Conservation (phyloP, 2,329 filamentous ascomycete species). For the Aspergillus luchuensis region DNA sequence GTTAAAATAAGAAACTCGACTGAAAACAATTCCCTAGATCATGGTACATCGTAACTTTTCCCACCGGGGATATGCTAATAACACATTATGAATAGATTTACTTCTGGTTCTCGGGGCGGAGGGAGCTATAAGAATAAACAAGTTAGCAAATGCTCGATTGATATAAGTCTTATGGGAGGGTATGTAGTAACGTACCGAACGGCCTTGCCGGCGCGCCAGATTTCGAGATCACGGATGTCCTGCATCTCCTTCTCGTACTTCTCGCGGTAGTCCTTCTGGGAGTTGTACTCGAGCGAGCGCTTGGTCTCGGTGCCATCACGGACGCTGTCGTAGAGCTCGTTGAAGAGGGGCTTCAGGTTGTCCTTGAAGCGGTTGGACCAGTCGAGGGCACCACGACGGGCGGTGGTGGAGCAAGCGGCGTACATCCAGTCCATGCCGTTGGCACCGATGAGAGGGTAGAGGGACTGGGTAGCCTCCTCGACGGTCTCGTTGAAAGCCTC, state of each 20-base stretch:
- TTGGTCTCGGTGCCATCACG: conserved; percentile 90
- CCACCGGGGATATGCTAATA: background rate
- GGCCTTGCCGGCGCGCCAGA: conserved; percentile 98
- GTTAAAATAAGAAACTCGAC: no score
- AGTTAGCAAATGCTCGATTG: background rate
- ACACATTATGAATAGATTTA: conserved; percentile 47
- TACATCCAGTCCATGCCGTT: conserved; percentile 99
- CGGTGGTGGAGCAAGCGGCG: conserved; percentile 98
- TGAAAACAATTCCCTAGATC: background rate
- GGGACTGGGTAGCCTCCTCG: conserved; percentile 96
- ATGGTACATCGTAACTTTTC: conserved; percentile 5
- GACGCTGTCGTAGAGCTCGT: conserved; percentile 92
- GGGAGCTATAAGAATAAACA: conserved; percentile 55
- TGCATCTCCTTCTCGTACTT: conserved; percentile 98
- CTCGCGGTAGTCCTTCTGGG: conserved; percentile 92
- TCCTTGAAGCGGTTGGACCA: conserved; percentile 98
- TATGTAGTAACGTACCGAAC: conserved; percentile 65
- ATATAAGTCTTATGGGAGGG: background rate
- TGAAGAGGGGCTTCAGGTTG: conserved; percentile 97
- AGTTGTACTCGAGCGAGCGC: conserved; percentile 96
- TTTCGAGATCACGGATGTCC: conserved; percentile 97
- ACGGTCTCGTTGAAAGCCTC: conserved; percentile 99
- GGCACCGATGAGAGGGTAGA: conserved; percentile 96
- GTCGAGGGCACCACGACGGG: conserved; percentile 97
- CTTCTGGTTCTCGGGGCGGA: conserved; percentile 85